Evolutionary conservation across 495 filamentous ascomycete species (phyloP), one percentile per base, ranked within the genome.

Genomic region (Saxophila tyrrhenica): DNA sequence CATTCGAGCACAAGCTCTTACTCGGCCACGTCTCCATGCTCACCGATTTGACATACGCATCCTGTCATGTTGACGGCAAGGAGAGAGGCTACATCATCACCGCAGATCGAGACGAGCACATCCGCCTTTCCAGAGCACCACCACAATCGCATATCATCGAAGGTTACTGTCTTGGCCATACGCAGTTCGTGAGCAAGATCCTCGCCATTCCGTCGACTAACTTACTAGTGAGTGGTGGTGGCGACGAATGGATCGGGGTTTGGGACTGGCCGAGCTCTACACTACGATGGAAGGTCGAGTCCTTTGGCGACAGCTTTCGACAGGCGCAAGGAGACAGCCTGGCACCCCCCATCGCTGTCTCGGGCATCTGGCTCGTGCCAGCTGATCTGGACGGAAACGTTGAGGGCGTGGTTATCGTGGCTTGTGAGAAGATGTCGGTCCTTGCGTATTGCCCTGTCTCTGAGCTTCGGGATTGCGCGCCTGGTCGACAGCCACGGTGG

Each of bases 21-120:
- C 80, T 97, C 0, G 92, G 92, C 15, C 92, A 98, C 71, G 90
- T 96, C 8, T 96, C 92, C 0, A 81, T 95, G 77, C 79, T 98
- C 23, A 91, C 88, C 0, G 83, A 89, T 62, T 58, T 96, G 32
- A 60, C 69, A 2, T 73, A 79, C 23, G 79, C 76, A 3, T 65
- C 68, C 20, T 23, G 67, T 51, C 49, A 70, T 22, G 50, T 47
- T 16, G 50, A 57, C 17, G 57, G 52, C 29, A 63, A 62, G 56
- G 32, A 35, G 2, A 70, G 79, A 49, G 72, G 67, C 41, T 95
- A 91, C 65, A 84, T 97, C 57, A 65, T 98, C 58, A 94, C 89
- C 8, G 84, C 83, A 19, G 92, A 98, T 70, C 81, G 92, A 51
- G 92, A 98, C 72, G 92, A 98, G 73, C 94, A 97, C 65, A 95